phyloP scores from a whole-genome alignment of 345 rosid species.

The Psidium guajava region DNA sequence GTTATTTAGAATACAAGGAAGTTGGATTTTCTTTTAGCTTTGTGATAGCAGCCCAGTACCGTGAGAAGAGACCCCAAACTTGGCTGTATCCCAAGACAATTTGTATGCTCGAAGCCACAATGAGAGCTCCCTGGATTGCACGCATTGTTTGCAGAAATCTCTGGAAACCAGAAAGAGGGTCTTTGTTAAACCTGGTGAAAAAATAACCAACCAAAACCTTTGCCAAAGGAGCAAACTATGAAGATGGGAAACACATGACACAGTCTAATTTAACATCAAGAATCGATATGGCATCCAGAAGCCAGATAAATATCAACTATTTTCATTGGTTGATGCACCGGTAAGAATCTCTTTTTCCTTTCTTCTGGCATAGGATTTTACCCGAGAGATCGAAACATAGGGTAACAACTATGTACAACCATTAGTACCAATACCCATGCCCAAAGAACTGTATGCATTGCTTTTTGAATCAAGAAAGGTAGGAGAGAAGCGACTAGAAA shows the following conservation, averaged over 20 bases:
- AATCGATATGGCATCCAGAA: background rate
- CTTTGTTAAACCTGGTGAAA: slow-evolving; percentile 21
- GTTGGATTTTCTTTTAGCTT: background rate
- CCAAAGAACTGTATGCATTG: background rate
- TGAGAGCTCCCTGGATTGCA: slow-evolving; percentile 86
- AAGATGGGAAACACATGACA: background rate
- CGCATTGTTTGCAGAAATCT: slow-evolving; percentile 87
- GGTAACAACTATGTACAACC: background rate
- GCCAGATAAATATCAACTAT: slow-evolving; percentile 3
- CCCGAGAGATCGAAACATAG: background rate
- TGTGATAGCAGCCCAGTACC: slow-evolving; percentile 22
- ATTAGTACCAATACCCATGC: background rate
- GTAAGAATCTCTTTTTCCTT: background rate
- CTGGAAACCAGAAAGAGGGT: slow-evolving; percentile 53
- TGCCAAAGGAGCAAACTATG: background rate
- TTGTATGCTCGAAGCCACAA: slow-evolving; percentile 82
- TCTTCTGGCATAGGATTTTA: background rate
- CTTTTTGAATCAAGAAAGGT: background rate
- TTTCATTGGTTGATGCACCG: background rate
- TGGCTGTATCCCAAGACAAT: slow-evolving; percentile 86
- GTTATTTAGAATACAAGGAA: background rate
- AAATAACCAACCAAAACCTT: background rate
- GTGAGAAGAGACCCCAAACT: slow-evolving; percentile 83
- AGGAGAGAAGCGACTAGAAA: background rate
- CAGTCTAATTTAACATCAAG: background rate